Evolutionary conservation across 1,139 yeast species (phyloP), one percentile per base, ranked within the genome.

Genomic region (Candida freyschussii): DNA sequence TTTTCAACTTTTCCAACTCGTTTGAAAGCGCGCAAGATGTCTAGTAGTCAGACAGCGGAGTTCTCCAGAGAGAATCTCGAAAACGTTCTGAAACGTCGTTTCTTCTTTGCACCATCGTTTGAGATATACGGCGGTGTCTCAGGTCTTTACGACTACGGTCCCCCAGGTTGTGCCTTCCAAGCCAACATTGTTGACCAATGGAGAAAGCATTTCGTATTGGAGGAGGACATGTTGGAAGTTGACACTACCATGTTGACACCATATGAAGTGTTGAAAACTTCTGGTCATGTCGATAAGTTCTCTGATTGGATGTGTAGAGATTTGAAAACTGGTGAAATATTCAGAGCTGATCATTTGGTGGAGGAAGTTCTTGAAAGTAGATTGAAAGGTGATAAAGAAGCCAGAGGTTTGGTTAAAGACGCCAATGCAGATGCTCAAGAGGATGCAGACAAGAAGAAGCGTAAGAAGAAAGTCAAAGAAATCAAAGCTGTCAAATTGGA

Each of bases 291-390:
- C 44, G 98, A 91, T 61, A 91, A 93, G 70, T 93, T 93, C 59
- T 85, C 96, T 44, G 99, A 93, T 62, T 93, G 96, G 96, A 91
- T 93, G 98, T 87, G 96, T 63, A 81, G 83, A 57, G 99, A 93
- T 63, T 69, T 78, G 56, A 83, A 85, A 58, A 83, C 96, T 29
- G 98, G 98, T 46, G 99, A 93, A 65, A 93, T 93, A 52, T 93
- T 93, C 71, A 78, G 99, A 65, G 97, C 97, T 33, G 99, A 93
- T 61, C 98, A 93, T 61, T 69, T 93, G 56, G 95, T 93, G 34
- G 98, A 93, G 67, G 98, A 91, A 66, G 98, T 93, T 8, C 69
- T 93, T 52, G 98, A 91, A 67, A 73, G 94, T 36, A 78, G 98
- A 60, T 74, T 93, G 60, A 89, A 89, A 66, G 98, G 98, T 53